Percentiles rank a stretch among this genome's conserved stretches.
Conservation (phyloP, 2,329 filamentous ascomycete genomes). For the Colletotrichum zoysiae region DNA sequence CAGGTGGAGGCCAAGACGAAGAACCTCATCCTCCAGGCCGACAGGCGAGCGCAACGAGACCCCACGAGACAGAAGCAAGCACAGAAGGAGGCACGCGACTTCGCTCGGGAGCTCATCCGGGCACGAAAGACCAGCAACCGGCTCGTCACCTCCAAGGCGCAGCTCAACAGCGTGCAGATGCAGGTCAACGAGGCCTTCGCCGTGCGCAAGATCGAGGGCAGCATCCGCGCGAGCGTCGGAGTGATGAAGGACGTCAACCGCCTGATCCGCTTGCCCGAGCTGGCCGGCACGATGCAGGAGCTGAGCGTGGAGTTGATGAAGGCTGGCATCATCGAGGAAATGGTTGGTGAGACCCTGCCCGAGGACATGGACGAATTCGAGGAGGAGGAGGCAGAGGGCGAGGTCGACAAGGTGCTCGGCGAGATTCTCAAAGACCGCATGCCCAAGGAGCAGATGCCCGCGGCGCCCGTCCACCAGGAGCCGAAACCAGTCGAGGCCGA, state of each 20-base stretch:
- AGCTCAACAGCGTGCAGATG: constrained; percentile 94
- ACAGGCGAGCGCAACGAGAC: constrained; percentile 83
- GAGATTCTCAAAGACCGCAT: constrained; percentile 90
- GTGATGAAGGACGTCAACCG: constrained; percentile 98
- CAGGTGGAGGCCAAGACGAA: constrained; percentile 86
- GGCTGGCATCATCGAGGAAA: constrained; percentile 97
- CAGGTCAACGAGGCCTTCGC: constrained; percentile 98
- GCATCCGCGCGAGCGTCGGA: constrained; percentile 84
- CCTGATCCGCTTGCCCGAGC: constrained; percentile 84
- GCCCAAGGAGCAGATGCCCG: constrained; percentile 69
- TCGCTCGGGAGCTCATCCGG: constrained; percentile 88
- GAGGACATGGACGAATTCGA: constrained; percentile 78
- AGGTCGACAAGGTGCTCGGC: constrained; percentile 93
- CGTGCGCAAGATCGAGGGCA: constrained; percentile 94
- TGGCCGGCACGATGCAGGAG: constrained; percentile 90
- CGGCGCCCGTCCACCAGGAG: constrained; percentile 65
- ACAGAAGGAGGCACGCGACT: constrained; percentile 84
- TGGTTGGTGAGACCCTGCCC: constrained; percentile 90
- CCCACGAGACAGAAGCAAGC: constrained; percentile 84
- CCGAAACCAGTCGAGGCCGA: constrained; percentile 65
- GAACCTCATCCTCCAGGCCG: constrained; percentile 84
- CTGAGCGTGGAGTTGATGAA: constrained; percentile 89
- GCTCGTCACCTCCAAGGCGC: constrained; percentile 88
- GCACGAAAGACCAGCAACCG: constrained; percentile 81
- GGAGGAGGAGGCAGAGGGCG: constrained; percentile 78